These are phyloP conservation scores for Eimeria nieschulzi DNA, from an alignment of 169 alveolate species.

Conservation along the genomic window DNA sequence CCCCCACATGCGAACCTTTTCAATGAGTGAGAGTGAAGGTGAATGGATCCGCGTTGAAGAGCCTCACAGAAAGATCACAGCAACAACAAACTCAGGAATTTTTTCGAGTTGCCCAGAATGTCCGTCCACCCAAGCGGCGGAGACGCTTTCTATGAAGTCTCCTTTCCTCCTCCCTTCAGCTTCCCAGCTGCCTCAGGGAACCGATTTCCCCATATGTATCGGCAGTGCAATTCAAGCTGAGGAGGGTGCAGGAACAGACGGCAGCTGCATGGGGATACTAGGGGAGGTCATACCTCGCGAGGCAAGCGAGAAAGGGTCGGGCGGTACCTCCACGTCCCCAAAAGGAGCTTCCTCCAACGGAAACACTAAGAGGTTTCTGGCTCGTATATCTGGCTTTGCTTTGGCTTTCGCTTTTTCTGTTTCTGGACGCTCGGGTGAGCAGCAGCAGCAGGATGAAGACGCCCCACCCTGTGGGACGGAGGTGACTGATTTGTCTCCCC, in stretches of 20 bases:
- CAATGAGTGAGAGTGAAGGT: slow-evolving; percentile 52
- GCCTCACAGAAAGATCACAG: slow-evolving; percentile 4
- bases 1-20: neutral
- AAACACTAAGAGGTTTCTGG: neutral
- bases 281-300: neutral
- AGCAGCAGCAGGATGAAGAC: slow-evolving; percentile 15
- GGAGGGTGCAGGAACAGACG: slow-evolving; percentile 3
- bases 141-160: neutral
- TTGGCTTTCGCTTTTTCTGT: neutral
- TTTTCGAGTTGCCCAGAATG: neutral
- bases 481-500: neutral
- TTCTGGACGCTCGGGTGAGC: neutral
- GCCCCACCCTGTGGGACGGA: neutral
- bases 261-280: slow-evolving; percentile 10
- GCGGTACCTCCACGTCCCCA: neutral
- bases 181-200: slow-evolving; percentile 10
- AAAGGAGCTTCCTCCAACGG: neutral
- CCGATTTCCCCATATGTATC: slow-evolving; percentile 21
- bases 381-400: slow-evolving; percentile 23
- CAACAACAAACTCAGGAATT: neutral
- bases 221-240: slow-evolving; percentile 36
- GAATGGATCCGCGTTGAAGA: slow-evolving; percentile 63
- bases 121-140: neutral
- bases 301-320: neutral
- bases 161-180: neutral